Base-by-base conservation (phyloP, 78 protist genomes). In the Pelomyxa schiedti region DNA sequence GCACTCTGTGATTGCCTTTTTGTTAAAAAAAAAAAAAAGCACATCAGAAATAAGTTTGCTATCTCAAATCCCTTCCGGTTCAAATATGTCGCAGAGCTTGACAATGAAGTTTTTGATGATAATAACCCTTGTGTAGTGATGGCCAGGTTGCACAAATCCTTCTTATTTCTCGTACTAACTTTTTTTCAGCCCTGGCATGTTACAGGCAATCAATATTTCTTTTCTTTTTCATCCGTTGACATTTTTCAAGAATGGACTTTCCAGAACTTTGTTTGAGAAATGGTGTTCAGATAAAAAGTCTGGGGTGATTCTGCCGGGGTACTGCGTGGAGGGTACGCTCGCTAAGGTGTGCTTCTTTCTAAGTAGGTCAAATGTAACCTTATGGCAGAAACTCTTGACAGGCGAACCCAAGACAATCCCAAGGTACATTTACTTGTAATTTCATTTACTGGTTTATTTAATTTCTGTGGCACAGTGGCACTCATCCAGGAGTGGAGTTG, bases 71-170 rank as follows among this genome's bases (percentile, higher is more conserved):
- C 98, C 8, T 95, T 95, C 64, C 35, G 39, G 24, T 93, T 96
- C 63, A 86, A 83, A 41, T 87, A 94, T 86, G 90, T 96, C 70
- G 2, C 40, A 24, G 39, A 74, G n/a, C 75, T 95, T 42, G 63
- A 78, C 7, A 53, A 82, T 9, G 89, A 74, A 22, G 7, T 30
- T 4, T 86, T 91, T 30, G 90, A 80, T 28, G 96, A 92, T 38
- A 39, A 66, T 7, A 90, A 88, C 1, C 95, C 98, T 0, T 90
- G 86, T 43, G 99, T 96, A 22, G 91, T 96, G 38, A 76, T 96
- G 82, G 95, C 97, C 1, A 29, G 76, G 6, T 98, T 98, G 8
- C 98, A 98, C 35, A 94, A 66, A n/a, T n/a, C n/a, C n/a, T n/a
- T n/a, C n/a, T n/a, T n/a, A n/a, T n/a, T n/a, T n/a, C n/a, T n/a